Base-by-base conservation (phyloP, 2,329 filamentous ascomycete species). In the Fusarium pseudograminearum region DNA sequence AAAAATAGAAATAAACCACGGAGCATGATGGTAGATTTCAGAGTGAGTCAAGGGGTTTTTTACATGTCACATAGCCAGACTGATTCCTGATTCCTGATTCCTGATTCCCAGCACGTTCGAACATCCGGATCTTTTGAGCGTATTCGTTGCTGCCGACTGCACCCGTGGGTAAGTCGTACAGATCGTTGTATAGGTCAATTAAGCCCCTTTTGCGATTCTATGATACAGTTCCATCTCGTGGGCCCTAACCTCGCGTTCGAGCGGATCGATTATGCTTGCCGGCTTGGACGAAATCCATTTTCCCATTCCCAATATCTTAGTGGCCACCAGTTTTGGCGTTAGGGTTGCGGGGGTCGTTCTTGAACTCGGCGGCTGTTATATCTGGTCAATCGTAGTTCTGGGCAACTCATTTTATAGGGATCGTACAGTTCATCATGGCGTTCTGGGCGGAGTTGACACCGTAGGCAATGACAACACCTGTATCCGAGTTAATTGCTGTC, bases 301-400 rank as follows among this genome's bases (percentile, higher is more conserved):
- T 57, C 70, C 65, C 57, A 65, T 62, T 61, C 57, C 61, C 56
- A 63, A 52, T 38, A 54, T 54, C 58, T 78, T 86, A 87, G 79
- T 87, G 85, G 58, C 76, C 77, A 47, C 78, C 79, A 59, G 79
- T 73, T 80, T 84, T 86, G 74, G 81, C 82, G 76, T 86, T 84
- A 73, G 90, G 90, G 89, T 98, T 98, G 83, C 94, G 90, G 74
- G 94, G 93, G 84, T 98, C 95, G 87, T 97, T 97, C 90, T 94
- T 97, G 89, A 89, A 98, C 86, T 98, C 93, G 76, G 92, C 93
- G 85, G 90, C 95, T 98, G 76, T 70, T 50, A 28, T 46, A 65
- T 63, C 64, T 63, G 47, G 72, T 79, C 63, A 79, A 76, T 67
- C 66, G 75, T 66, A 67, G 38, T 24, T 34, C 51, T 57, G 50